Evolutionary conservation across 2,329 filamentous ascomycete genomes (phyloP).

Genomic region (Apiospora arundinis): DNA sequence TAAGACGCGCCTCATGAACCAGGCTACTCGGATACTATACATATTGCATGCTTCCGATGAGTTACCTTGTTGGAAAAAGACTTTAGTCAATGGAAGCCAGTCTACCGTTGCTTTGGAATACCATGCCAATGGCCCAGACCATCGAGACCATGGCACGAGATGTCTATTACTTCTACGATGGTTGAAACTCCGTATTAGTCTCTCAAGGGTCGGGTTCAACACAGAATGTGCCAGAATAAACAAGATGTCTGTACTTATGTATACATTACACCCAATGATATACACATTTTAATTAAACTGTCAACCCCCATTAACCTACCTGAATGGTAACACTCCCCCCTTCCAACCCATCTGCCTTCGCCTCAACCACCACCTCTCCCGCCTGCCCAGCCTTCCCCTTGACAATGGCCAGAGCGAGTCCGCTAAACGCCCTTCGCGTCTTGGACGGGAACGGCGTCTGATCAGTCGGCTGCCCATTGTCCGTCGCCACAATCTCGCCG

Average conservation of each 20-base stretch:
- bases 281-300: background rate
- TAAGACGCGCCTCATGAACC: background rate
- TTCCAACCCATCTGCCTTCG: conserved; percentile 8
- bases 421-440: conserved; percentile 48
- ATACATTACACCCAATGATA: background rate
- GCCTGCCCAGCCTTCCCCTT: conserved; percentile 34
- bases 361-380: conserved; percentile 34
- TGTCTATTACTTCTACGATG: background rate
- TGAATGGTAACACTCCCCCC: background rate
- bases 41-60: background rate
- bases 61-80: background rate
- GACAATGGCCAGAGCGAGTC: conserved; percentile 49
- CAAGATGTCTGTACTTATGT: background rate
- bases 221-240: background rate
- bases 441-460: conserved; percentile 48
- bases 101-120: background rate
- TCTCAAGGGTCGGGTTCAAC: background rate
- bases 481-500: conserved; percentile 55
- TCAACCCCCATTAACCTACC: background rate
- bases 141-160: background rate
- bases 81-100: background rate
- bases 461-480: conserved; percentile 57
- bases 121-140: background rate
- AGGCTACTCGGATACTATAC: background rate
- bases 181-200: background rate